Conservation (phyloP, 305 asterid species). For the Andrographis paniculata region DNA sequence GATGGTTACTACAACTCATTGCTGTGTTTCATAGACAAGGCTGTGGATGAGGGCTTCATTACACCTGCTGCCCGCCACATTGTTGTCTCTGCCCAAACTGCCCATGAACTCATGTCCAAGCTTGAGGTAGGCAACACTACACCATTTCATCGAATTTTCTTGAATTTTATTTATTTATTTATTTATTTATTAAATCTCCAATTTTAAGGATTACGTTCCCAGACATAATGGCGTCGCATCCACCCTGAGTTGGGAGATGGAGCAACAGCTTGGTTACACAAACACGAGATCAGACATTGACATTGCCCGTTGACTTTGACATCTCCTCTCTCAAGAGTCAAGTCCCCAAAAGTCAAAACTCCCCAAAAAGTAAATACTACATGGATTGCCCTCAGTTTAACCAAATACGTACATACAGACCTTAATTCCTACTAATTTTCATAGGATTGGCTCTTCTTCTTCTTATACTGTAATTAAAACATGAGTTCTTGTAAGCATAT, state of each 20-base stretch:
- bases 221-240: not conserved
- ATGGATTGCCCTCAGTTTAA: not conserved
- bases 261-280: not conserved
- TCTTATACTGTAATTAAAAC: no score
- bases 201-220: not conserved
- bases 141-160: not conserved
- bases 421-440: no score
- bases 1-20: constrained; percentile 91
- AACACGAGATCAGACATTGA: constrained; percentile 1
- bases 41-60: constrained; percentile 87
- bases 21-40: constrained; percentile 79
- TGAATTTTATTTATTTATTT: no score
- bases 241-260: not conserved
- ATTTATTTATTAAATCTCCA: no score
- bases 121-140: constrained; percentile 54
- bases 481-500: no score
- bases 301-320: constrained; percentile 29
- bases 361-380: not conserved
- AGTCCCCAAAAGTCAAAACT: constrained; percentile 10
- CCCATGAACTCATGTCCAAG: constrained; percentile 83
- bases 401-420: no score
- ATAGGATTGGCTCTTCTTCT: no score
- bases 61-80: constrained; percentile 83
- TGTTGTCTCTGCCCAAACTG: constrained; percentile 82
- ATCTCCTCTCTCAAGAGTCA: no score